phyloP scores from a whole-genome alignment of 345 rosid species.

The Citrus reticulata region DNA sequence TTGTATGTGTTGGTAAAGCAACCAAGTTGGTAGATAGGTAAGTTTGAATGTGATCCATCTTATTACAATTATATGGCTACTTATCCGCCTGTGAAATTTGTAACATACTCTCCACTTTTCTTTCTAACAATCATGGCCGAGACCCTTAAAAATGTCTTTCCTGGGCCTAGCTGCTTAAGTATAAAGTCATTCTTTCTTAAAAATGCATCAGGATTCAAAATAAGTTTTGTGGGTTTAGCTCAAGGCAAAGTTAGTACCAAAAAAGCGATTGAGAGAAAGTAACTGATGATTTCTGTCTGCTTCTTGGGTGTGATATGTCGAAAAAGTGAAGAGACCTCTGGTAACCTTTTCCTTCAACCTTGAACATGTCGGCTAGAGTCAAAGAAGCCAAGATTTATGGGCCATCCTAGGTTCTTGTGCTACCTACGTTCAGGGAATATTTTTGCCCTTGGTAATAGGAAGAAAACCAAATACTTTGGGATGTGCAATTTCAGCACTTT shows the following conservation, averaged over 20 bases:
- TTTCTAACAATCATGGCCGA: not conserved
- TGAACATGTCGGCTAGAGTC: not conserved
- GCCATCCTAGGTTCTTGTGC: not conserved
- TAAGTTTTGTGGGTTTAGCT: too few species aligned
- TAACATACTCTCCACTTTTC: not conserved
- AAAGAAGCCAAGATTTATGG: not conserved
- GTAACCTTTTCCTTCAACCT: not conserved
- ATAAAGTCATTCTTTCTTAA: too few species aligned
- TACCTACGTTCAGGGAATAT: not conserved
- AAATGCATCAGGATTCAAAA: too few species aligned
- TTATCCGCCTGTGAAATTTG: conserved; percentile 8
- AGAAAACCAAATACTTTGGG: not conserved
- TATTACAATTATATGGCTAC: not conserved
- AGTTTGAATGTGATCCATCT: conserved; percentile 12
- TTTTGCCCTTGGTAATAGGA: not conserved
- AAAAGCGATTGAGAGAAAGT: too few species aligned
- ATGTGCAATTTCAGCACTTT: not conserved
- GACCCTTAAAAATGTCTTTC: not conserved
- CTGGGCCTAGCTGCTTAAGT: too few species aligned
- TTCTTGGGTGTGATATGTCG: not conserved
- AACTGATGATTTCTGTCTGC: too few species aligned
- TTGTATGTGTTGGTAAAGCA: conserved; percentile 89
- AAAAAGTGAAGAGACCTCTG: not conserved
- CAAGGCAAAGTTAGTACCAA: too few species aligned
- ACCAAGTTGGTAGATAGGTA: conserved; percentile 88